Base-by-base conservation (phyloP, 345 rosid species). In the Punica granatum region DNA sequence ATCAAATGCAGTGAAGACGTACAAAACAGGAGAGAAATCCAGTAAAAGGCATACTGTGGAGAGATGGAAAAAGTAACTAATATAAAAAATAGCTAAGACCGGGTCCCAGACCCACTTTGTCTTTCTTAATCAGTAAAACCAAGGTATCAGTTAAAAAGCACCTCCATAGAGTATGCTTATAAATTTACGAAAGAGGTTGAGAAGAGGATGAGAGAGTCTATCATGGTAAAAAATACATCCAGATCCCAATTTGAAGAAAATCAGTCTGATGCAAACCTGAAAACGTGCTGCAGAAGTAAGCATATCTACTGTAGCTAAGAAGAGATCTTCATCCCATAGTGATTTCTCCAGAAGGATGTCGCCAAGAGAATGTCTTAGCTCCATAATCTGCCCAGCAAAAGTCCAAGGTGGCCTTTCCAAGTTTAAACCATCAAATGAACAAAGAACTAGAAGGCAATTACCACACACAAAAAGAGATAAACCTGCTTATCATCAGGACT, bases 401-500 rank as follows among this genome's bases (percentile, higher is more conserved):
- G 36, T 14, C 14, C 14, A 62, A 36, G 46, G 25, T 63, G 44
- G 28, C 25, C 25, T 13, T 35, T 63, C 2, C 26, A 16, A 56
- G 26, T 56, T n/a, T 28, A n/a, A 56, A 26, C 68, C 67, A 37
- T 75, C 69, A 72, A 43, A 41, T 30, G 19, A 65, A 23, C 25
- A 31, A 25, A 42, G 39, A 64, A 70, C 3, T 30, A 28, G 39
- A 70, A 36, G 43, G 26, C 28, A 60, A 44, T 39, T 70, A 56
- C 51, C 60, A 68, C 65, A 63, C 66, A 75, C 30, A 68, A 64
- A 58, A 69, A 58, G 62, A 60, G n/a, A n/a, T 74, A 72, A 82
- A 91, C 97, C 92, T 86, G 92, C 67, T 85, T 73, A 69, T 86
- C 84, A 72, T 86, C 95, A 64, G 84, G 83, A 78, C 83, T 84